These are phyloP conservation scores for Macaranga tanarius DNA, from an alignment of 441 rosid genomes.

Conservation along the genomic window DNA sequence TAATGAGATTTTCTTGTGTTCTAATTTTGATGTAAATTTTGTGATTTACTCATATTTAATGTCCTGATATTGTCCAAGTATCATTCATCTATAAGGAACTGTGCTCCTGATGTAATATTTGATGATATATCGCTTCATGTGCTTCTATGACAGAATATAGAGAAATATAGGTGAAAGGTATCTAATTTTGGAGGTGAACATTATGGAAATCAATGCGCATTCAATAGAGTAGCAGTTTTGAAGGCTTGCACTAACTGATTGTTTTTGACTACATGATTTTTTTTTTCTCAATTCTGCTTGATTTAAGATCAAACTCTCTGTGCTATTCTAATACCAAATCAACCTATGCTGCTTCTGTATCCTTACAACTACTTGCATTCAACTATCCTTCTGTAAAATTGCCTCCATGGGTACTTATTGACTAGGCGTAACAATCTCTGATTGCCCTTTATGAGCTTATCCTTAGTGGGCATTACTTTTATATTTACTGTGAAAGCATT, in stretches of 20 bases:
- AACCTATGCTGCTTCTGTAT: neutral
- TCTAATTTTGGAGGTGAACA: neutral
- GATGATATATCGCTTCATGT: neutral
- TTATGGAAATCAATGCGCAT: neutral
- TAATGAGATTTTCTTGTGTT: neutral
- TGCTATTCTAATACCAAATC: neutral
- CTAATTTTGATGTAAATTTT: neutral
- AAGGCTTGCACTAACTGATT: constrained; percentile 6
- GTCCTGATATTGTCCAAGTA: neutral
- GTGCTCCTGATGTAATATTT: constrained; percentile 13
- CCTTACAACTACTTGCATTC: neutral
- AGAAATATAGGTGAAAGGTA: neutral
- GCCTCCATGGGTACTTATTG: neutral
- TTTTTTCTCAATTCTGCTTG: neutral
- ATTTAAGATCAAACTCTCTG: too few species aligned
- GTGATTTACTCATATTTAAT: neutral
- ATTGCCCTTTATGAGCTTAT: neutral
- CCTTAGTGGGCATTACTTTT: neutral
- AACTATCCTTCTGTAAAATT: neutral
- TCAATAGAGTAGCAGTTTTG: neutral
- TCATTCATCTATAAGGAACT: neutral
- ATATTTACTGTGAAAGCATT: too few species aligned
- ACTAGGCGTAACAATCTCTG: neutral
- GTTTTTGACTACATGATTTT: neutral
- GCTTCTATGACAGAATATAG: neutral